Base-by-base conservation (phyloP, 140 eudicot species). In the Bidens hawaiensis region DNA sequence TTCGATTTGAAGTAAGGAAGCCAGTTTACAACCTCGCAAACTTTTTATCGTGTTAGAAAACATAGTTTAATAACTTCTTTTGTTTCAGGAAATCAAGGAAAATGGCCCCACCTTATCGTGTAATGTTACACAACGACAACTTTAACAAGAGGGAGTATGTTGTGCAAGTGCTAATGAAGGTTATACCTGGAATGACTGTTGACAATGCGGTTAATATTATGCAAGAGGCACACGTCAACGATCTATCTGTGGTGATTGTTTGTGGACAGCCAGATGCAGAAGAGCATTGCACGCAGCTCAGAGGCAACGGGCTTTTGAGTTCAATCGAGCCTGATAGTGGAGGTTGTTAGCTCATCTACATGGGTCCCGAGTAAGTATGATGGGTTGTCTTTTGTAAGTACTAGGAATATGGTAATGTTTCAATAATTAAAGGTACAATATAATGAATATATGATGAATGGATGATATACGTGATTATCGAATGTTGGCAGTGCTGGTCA, bases 171-270 rank as follows among this genome's bases (percentile, higher is more conserved):
- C 69, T 91, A 59, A 87, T 91, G 96, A 91, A 91, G 81, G 98
- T 87, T 25, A 91, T 91, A 48, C 96, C 96, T 1, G 98, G 98
- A 31, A 91, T 91, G 98, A 84, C 98, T 0, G 78, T 91, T 6
- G 96, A 87, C 77, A 80, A 75, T 65, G 98, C 98, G 2, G 95
- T 91, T 25, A 84, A 91, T 40, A 87, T 91, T 1, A 91, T 91
- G 98, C 98, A 91, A 47, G 96, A 91, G 67, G 98, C 98, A 19
- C 98, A 91, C 66, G 14, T 65, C 78, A 91, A 91, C 56, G 98
- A 93, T 24, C 38, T 87, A 2, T 30, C 98, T 0, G 96, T 91
- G 64, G 98, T 91, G 46, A 91, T 91, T 36, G 78, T 91, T 23
- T 91, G 98, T 54, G 96, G 73, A 55, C 98, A 91, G 63, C 76